Conservation (phyloP, 441 rosid genomes). For the Euphorbia schlechtendalii region DNA sequence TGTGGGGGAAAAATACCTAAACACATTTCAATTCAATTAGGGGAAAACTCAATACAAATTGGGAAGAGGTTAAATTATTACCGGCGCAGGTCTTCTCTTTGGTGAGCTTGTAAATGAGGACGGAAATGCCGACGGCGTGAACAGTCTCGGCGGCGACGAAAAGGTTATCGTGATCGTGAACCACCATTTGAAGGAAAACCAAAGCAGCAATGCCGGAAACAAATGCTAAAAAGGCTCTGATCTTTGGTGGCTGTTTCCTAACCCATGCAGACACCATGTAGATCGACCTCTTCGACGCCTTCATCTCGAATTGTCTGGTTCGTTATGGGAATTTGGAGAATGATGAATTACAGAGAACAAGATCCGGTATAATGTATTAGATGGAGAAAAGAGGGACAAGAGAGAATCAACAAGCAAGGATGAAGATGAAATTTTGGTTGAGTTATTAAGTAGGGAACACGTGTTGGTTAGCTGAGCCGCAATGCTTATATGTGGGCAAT, state of each 20-base stretch:
- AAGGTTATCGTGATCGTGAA: constrained; percentile 87
- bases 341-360: background rate
- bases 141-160: constrained; percentile 93
- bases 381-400: background rate
- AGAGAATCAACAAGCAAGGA: background rate
- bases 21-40: no score
- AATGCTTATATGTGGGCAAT: no score
- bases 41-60: background rate
- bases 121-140: constrained; percentile 85
- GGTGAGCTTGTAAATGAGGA: constrained; percentile 79
- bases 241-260: constrained; percentile 84
- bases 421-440: background rate
- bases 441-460: constrained; percentile 6
- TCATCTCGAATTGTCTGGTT: constrained; percentile 30
- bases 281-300: constrained; percentile 53
- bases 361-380: background rate
- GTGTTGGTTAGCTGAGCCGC: constrained; percentile 2
- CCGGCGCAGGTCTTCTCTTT: constrained; percentile 95
- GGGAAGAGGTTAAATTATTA: no score
- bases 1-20: no score
- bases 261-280: constrained; percentile 75
- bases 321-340: background rate
- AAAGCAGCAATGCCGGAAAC: constrained; percentile 74
- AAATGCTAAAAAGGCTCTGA: constrained; percentile 74
- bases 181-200: constrained; percentile 71